Evolutionary conservation across 2,329 filamentous ascomycete species (phyloP), one percentile per base, ranked within the genome.

Genomic region (Fusarium humuli): DNA sequence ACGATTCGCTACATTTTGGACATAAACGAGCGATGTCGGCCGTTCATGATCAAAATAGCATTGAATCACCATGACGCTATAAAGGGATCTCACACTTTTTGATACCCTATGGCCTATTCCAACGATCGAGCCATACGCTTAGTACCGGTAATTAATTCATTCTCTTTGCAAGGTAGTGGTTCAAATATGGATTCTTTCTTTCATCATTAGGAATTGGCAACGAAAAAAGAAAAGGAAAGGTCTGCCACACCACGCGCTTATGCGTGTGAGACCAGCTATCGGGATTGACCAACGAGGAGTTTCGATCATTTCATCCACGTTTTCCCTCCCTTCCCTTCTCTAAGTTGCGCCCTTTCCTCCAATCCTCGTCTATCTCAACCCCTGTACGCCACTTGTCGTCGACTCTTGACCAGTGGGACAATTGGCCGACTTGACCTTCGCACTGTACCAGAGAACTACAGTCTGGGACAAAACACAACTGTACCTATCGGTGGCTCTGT

Each of bases 21-120:
- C 55, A 44, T 32, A 29, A 46, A 57, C 34, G 23, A 40, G 71
- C 65, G 55, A 73, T 70, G 65, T 67, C 63, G 55, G 65, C 62
- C 37, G 46, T 48, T 64, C 61, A 53, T 57, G 46, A 34, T 20
- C 14, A n/a, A 37, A 40, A 57, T 34, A 58, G 40, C 16, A 56
- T 73, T 75, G 34, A 65, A 71, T 75, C 71, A 74, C 54, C 42
- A 75, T 75, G 73, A 74, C 71, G 65, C 34, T 65, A 18, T 25
- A 13, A 11, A 40, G 42, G 34, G 34, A 48, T 54, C 54, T 53
- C 44, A 41, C 41, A 50, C 42, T 37, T 37, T n/a, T 37, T n/a
- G 34, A 37, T 12, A 37, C 10, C 34, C 34, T 37, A 37, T 12
- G 18, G 34, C 34, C 34, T 57, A 34, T 48, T 25, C 20, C 23